phyloP scores from a whole-genome alignment of 495 filamentous ascomycete genomes.

The Xylaria grammica region DNA sequence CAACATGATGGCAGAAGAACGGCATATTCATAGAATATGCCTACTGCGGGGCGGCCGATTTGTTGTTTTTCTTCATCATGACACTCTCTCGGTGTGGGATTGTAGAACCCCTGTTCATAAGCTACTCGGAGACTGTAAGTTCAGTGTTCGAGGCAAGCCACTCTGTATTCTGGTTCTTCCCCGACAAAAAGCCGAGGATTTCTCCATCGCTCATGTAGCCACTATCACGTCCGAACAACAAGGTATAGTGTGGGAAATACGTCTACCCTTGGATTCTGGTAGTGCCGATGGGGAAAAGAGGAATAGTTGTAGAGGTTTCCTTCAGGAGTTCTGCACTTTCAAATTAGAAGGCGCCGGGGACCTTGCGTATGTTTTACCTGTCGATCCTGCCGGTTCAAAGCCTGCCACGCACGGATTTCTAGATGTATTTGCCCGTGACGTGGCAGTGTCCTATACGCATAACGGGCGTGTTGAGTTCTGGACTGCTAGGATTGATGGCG shows the following conservation, averaged over 20 bases:
- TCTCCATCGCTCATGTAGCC: conserved; percentile 69
- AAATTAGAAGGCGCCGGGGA: conserved; percentile 73
- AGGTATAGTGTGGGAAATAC: conserved; percentile 85
- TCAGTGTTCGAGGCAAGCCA: conserved; percentile 70
- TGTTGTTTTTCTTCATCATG: conserved; percentile 79
- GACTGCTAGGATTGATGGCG: conserved; percentile 75
- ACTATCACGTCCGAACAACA: conserved; percentile 81
- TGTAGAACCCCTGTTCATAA: conserved; percentile 61
- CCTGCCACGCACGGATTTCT: conserved; percentile 78
- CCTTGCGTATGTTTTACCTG: conserved; percentile 81
- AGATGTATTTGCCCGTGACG: conserved; percentile 85
- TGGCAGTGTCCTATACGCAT: conserved; percentile 84
- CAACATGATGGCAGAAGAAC: conserved; percentile 69
- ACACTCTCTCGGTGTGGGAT: conserved; percentile 83
- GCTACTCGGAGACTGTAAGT: conserved; percentile 63
- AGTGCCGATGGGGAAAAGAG: conserved; percentile 31
- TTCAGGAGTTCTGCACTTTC: conserved; percentile 75
- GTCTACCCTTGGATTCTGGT: conserved; percentile 49
- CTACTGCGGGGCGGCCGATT: conserved; percentile 76
- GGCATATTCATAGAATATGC: conserved; percentile 84
- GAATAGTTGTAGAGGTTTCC: conserved; percentile 43
- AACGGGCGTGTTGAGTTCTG: conserved; percentile 80
- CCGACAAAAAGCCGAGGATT: conserved; percentile 58
- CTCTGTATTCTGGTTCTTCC: conserved; percentile 83
- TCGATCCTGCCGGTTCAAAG: conserved; percentile 84